Evolutionary conservation across 2,329 filamentous ascomycete genomes (phyloP), one percentile per base, ranked within the genome.

Genomic region (Rasamsonia emersonii): DNA sequence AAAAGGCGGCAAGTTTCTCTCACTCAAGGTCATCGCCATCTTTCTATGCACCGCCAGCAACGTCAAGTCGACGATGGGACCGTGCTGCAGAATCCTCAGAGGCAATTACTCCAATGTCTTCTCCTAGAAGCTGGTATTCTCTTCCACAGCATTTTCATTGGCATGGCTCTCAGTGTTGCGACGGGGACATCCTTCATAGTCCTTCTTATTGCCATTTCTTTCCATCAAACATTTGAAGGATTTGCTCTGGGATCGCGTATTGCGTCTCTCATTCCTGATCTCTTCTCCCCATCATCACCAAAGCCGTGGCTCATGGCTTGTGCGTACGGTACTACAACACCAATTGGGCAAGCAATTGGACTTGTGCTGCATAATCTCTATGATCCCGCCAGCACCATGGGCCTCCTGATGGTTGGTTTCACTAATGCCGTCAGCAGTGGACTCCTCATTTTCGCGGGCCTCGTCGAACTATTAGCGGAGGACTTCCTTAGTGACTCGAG

Each of bases 161-260:
- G 84, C 40, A 88, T 89, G 82, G 82, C 84, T 3, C 70, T 91
- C 18, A 86, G 81, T 1, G 84, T 91, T 1, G 79, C 84, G 0
- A 86, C 82, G 0, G 83, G 83, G 0, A 79, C 82, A 0, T 76
- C 81, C 1, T 91, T 91, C 50, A 66, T 85, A 24, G 81, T 89
- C 9, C 82, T 91, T 41, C 66, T 91, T 0, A 68, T 88, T 18
- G 84, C 84, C 30, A 86, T 91, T 40, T 77, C 75, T 42, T 88
- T 89, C 58, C 84, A 91, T 50, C 82, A 93, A 61, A 86, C 82
- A 1, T 93, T 93, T 43, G 86, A 93, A 61, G 86, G 86, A 2
- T 76, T 93, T 9, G 86, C 86, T 0, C 73, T 93, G 4, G 86
- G 86, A 5, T 82, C 82, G 25, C 81, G 86, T 36, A 93, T 93